Evolutionary conservation across 2,329 filamentous ascomycete genomes (phyloP).

Genomic region (Arthroderma sp.): DNA sequence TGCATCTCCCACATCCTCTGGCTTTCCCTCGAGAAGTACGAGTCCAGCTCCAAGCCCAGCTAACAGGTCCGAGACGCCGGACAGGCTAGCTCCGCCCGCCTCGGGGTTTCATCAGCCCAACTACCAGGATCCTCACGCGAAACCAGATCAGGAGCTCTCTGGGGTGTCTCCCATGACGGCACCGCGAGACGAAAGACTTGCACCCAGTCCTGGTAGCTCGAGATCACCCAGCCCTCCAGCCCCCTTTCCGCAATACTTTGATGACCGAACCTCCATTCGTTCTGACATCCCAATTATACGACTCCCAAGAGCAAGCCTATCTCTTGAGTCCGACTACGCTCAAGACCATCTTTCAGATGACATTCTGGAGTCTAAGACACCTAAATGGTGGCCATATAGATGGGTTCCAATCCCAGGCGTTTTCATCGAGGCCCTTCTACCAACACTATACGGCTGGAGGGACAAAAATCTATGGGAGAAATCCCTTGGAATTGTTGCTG

Average conservation of each 20-base stretch:
- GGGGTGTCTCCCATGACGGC: conserved; percentile 20
- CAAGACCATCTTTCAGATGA: conserved; percentile 31
- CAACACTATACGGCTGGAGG: conserved; percentile 69
- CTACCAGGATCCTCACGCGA: conserved; percentile 14
- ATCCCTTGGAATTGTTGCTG: conserved; percentile 64
- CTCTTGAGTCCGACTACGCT: conserved; percentile 32
- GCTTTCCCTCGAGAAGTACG: conserved; percentile 17
- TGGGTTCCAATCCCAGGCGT: conserved; percentile 59
- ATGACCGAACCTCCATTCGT: conserved; percentile 37
- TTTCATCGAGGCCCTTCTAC: conserved; percentile 65
- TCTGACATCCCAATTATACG: conserved; percentile 43
- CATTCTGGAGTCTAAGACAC: conserved; percentile 24
- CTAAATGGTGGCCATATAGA: conserved; percentile 71
- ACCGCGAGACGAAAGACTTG: conserved; percentile 1
- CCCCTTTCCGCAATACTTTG: conserved; percentile 57
- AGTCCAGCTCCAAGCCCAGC: conserved; percentile 18
- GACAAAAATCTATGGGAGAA: conserved; percentile 79
- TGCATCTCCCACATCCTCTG: conserved; percentile 23
- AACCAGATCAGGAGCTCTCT: conserved; percentile 12
- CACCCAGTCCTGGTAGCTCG: conserved; percentile 1
- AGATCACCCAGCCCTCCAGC: conserved; percentile 31
- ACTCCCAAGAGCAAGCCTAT: conserved; percentile 39
- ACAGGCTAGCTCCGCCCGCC: conserved; percentile 32
- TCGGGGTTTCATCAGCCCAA: conserved; percentile 26
- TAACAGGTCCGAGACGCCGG: conserved; percentile 20